Conservation (phyloP, 805 yeast genomes). For the Torulaspora gathmanii region DNA sequence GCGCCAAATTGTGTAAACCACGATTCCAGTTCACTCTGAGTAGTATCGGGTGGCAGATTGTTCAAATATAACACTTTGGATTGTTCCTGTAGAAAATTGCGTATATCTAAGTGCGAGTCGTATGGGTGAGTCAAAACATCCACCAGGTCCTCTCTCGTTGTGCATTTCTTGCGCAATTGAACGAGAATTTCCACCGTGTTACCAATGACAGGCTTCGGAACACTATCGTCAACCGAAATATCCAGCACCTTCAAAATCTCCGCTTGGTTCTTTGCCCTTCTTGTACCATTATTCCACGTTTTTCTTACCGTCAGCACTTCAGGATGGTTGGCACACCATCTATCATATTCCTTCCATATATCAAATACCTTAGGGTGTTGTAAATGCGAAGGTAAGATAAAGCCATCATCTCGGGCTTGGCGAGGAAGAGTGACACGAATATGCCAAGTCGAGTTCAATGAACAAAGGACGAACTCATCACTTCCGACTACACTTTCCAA, state of each 20-base stretch:
- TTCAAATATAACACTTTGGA: slow-evolving; percentile 74
- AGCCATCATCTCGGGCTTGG: slow-evolving; percentile 73
- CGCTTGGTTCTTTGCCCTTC: slow-evolving; percentile 7
- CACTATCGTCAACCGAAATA: slow-evolving; percentile 1
- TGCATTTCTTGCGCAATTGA: slow-evolving; percentile 34
- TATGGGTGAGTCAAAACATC: slow-evolving; percentile 65
- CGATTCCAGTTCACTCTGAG: slow-evolving; percentile 82
- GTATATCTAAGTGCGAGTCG: slow-evolving; percentile 69
- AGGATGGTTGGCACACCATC: slow-evolving; percentile 65
- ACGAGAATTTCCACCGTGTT: slow-evolving; percentile 28
- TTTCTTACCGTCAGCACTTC: slow-evolving; percentile 18
- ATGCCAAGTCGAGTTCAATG: slow-evolving; percentile 61
- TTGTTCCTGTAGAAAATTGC: slow-evolving; percentile 61
- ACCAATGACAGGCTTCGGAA: slow-evolving; percentile 7
- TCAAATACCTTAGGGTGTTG: slow-evolving; percentile 76
- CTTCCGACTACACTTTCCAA: slow-evolving; percentile 42
- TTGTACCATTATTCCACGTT: slow-evolving; percentile 5
- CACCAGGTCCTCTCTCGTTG: slow-evolving; percentile 45
- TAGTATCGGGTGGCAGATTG: slow-evolving; percentile 80
- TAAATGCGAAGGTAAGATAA: slow-evolving; percentile 66
- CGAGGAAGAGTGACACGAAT: slow-evolving; percentile 72
- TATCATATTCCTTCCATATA: slow-evolving; percentile 63
- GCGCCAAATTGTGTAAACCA: slow-evolving; percentile 90
- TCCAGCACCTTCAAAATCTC: slow-evolving; percentile 17
- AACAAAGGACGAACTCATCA: slow-evolving; percentile 59